These are phyloP conservation scores for Cordyceps pruinosa DNA, from an alignment of 2,329 filamentous ascomycete genomes.

Conservation along the genomic window DNA sequence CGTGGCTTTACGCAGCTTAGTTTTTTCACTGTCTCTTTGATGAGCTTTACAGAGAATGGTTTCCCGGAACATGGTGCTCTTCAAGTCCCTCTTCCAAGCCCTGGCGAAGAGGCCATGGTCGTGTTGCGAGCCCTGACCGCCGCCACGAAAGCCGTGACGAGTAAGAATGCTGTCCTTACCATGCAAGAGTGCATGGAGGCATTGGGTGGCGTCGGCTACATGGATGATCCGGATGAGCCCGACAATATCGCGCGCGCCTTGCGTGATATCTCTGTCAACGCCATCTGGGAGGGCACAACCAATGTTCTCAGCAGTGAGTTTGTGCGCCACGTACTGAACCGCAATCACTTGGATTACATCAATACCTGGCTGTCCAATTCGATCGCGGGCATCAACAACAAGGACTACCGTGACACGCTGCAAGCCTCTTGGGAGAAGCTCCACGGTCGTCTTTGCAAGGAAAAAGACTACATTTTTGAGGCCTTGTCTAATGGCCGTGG, in stretches of 20 bases:
- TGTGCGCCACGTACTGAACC: slow-evolving; percentile 11
- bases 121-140: slow-evolving; percentile 12
- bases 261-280: slow-evolving; percentile 12
- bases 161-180: slow-evolving; percentile 10
- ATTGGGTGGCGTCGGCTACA: slow-evolving; percentile 14
- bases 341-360: slow-evolving; percentile 5
- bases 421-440: not conserved
- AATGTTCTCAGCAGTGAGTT: slow-evolving; percentile 16
- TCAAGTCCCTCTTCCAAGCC: not conserved
- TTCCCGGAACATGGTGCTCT: not conserved
- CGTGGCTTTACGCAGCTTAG: slow-evolving; percentile 8
- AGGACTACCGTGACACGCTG: not conserved
- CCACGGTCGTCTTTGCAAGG: not conserved
- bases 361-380: slow-evolving; percentile 1
- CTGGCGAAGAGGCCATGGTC: slow-evolving; percentile 8
- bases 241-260: slow-evolving; percentile 13
- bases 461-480: slow-evolving; percentile 6
- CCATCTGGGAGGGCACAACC: slow-evolving; percentile 16
- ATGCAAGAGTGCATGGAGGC: slow-evolving; percentile 15
- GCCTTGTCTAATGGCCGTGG: slow-evolving; percentile 5
- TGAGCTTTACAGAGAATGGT: slow-evolving; percentile 15
- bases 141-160: slow-evolving; percentile 11
- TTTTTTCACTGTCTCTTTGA: slow-evolving; percentile 12
- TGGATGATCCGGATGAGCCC: slow-evolving; percentile 15
- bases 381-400: not conserved